A percentile compares a stretch with the other conserved stretches of the same genome.
Conservation (phyloP, 495 filamentous ascomycete genomes). For the Thozetella sp. region DNA sequence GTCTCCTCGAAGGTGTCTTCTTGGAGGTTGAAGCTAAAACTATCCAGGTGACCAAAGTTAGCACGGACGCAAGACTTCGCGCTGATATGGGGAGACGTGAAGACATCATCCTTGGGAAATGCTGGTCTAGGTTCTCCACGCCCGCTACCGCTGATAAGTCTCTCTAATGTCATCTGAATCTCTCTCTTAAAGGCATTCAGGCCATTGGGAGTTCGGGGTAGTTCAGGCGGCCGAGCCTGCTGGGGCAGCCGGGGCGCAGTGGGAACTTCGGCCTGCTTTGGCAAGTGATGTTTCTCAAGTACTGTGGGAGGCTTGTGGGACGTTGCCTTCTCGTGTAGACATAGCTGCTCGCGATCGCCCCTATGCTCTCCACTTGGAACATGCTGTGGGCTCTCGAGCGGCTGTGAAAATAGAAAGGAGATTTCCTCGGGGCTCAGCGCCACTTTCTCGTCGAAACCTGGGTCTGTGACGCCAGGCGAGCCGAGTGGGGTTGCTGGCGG, state of each 20-base stretch:
- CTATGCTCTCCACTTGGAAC: constrained; percentile 7
- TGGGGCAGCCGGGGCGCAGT: neutral
- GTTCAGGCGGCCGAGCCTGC: constrained; percentile 16
- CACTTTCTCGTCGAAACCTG: neutral
- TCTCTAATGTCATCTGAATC: constrained; percentile 21
- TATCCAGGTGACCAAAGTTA: constrained; percentile 35
- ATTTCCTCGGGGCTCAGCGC: neutral
- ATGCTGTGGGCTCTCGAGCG: neutral
- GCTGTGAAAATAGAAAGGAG: neutral
- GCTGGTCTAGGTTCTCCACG: constrained; percentile 2
- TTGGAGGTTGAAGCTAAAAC: constrained; percentile 49
- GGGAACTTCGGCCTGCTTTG: neutral
- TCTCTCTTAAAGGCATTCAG: constrained; percentile 23
- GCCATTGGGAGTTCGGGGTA: constrained; percentile 4
- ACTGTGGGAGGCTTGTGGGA: neutral
- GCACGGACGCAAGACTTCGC: constrained; percentile 14
- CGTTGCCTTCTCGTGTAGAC: no score
- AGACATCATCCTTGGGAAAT: neutral
- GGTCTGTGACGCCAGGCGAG: neutral
- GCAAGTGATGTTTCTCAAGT: neutral
- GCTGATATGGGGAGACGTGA: constrained; percentile 7
- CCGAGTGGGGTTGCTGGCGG: neutral
- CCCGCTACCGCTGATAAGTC: constrained; percentile 13
- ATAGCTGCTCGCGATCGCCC: neutral
- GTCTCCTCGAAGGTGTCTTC: constrained; percentile 34